A percentile compares a stretch with the other conserved stretches of the same genome.
These are phyloP conservation scores for Nigrospora oryzae DNA, from an alignment of 2,329 filamentous ascomycete genomes.

Conservation along the genomic window DNA sequence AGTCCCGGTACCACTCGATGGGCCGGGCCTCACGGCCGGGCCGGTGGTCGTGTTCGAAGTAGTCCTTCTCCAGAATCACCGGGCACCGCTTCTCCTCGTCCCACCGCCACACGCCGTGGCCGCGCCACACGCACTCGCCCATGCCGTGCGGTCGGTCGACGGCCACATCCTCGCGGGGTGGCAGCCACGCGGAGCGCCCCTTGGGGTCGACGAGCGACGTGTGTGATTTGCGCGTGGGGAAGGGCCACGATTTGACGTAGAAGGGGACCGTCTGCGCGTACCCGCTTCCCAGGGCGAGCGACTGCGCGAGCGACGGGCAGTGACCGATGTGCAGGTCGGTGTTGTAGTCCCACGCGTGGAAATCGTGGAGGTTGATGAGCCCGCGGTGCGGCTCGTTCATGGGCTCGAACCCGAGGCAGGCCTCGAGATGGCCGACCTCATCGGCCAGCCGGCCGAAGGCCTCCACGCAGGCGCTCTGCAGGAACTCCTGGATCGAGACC, in stretches of 20 bases:
- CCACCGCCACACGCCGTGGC: conserved; percentile 29
- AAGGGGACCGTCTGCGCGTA: conserved; percentile 26
- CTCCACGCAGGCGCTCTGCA: conserved; percentile 24
- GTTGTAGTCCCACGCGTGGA: conserved; percentile 31
- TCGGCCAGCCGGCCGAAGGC: conserved; percentile 26
- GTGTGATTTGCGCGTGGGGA: conserved; percentile 27
- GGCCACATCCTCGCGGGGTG: conserved; percentile 2
- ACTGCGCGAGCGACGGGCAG: conserved; percentile 26
- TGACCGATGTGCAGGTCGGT: conserved; percentile 32
- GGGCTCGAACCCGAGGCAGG: conserved; percentile 29
- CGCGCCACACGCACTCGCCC: conserved; percentile 27
- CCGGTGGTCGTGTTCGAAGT: conserved; percentile 29
- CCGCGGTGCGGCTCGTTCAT: conserved; percentile 34
- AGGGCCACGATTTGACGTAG: conserved; percentile 32
- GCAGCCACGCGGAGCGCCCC: conserved; percentile 25
- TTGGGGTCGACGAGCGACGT: conserved; percentile 25
- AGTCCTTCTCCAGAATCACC: conserved; percentile 18
- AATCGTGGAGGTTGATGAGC: conserved; percentile 27
- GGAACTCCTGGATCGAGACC: conserved; percentile 17
- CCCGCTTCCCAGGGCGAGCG: conserved; percentile 30
- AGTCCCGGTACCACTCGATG: conserved; percentile 33
- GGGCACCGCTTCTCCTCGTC: conserved; percentile 18
- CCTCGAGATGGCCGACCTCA: conserved; percentile 20
- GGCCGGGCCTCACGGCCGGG: conserved; percentile 22
- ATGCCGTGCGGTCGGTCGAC: conserved; percentile 16